Evolutionary conservation across 129 eudicot genomes (phyloP).

Genomic region (Chrysanthemum lavandulifolium): DNA sequence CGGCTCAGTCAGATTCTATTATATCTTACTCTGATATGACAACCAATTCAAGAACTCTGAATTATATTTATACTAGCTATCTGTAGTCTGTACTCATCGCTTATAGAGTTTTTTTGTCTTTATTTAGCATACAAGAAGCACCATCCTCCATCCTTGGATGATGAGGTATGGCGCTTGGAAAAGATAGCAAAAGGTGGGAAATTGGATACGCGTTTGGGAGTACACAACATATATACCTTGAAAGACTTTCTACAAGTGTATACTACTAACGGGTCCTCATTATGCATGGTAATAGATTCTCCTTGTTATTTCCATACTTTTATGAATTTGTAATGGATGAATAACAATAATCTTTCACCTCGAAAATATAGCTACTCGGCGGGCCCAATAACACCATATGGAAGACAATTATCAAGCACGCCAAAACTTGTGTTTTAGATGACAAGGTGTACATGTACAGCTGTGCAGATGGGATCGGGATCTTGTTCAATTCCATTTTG

Average conservation of each 20-base stretch:
- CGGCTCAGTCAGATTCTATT: too few relatives aligned
- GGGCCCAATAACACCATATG: constrained; percentile 57
- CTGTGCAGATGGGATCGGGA: constrained; percentile 36
- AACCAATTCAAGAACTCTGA: neutral
- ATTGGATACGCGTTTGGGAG: constrained; percentile 34
- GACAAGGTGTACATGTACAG: constrained; percentile 41
- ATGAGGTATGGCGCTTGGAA: constrained; percentile 79
- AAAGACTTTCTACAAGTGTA: constrained; percentile 54
- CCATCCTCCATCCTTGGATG: constrained; percentile 53
- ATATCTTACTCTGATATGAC: neutral
- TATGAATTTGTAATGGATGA: constrained; percentile 1
- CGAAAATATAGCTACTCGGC: constrained; percentile 48
- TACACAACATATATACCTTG: constrained; percentile 37
- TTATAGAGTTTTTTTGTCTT: neutral
- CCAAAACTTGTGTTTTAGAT: constrained; percentile 52
- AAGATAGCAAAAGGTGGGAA: constrained; percentile 73
- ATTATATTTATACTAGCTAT: too few relatives aligned
- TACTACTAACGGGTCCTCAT: constrained; percentile 31
- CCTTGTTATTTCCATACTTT: neutral
- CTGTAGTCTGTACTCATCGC: neutral
- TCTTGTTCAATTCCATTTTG: constrained; percentile 56
- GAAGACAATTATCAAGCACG: constrained; percentile 58
- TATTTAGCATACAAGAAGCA: constrained; percentile 78
- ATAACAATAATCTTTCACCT: constrained; percentile 6
- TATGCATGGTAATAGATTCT: constrained; percentile 48